A percentile compares a stretch with the other conserved stretches of the same genome.
Conservation (phyloP, 1,284 basidiomycete genomes). For the Peniophora sp. region DNA sequence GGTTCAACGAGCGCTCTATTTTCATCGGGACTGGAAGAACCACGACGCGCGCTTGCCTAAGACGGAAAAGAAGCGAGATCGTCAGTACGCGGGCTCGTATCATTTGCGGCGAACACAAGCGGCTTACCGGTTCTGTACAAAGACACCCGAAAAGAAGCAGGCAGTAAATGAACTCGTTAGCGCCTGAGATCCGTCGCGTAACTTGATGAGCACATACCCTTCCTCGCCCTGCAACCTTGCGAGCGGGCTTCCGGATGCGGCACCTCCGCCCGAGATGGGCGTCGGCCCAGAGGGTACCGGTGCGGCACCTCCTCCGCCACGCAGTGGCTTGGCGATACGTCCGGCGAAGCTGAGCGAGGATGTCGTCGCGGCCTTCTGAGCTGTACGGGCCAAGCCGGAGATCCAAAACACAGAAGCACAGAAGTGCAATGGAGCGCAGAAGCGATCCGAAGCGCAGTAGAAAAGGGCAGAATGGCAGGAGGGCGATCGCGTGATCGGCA, state of each 20-base stretch:
- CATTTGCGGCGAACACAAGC: not conserved
- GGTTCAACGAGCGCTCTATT: not conserved
- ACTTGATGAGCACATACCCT: slow-evolving; percentile 46
- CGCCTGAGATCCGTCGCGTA: slow-evolving; percentile 8
- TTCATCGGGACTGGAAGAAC: slow-evolving; percentile 77
- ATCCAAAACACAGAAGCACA: slow-evolving; percentile 1
- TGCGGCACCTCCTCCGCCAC: slow-evolving; percentile 76
- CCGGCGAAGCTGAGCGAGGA: slow-evolving; percentile 74
- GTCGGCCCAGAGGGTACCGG: slow-evolving; percentile 34
- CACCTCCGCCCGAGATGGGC: slow-evolving; percentile 33
- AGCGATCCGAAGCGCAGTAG: not conserved
- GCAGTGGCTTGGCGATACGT: slow-evolving; percentile 92
- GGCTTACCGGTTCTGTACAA: slow-evolving; percentile 34
- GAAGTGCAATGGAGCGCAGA: not conserved
- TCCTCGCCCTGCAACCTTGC: slow-evolving; percentile 74
- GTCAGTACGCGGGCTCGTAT: not conserved
- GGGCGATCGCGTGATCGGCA: too few relatives aligned
- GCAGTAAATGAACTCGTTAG: slow-evolving; percentile 7
- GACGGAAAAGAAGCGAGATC: slow-evolving; percentile 7
- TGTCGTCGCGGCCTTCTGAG: slow-evolving; percentile 66
- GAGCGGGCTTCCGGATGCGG: slow-evolving; percentile 48
- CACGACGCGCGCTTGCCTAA: slow-evolving; percentile 81
- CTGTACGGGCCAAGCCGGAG: slow-evolving; percentile 28
- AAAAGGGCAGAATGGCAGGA: too few relatives aligned
- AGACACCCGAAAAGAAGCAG: slow-evolving; percentile 14